These are phyloP conservation scores for Trichomonas tenax DNA, from an alignment of 208 protist genomes.

Conservation along the genomic window DNA sequence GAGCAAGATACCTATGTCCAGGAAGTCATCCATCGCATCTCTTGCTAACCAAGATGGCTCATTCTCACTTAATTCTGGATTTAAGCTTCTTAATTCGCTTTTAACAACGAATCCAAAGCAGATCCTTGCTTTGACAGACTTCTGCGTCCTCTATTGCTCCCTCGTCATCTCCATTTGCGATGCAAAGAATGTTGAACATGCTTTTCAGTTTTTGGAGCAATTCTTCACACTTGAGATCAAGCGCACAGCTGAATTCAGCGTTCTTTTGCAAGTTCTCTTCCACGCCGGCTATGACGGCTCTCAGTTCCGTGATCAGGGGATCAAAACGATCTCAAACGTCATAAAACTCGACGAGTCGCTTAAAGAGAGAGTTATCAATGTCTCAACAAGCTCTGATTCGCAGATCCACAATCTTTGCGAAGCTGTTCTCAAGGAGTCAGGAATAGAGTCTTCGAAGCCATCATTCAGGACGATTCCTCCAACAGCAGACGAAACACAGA, in stretches of 20 bases:
- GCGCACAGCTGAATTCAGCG: not conserved
- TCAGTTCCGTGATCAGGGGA: not conserved
- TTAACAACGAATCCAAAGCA: not conserved
- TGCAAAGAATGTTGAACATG: not conserved
- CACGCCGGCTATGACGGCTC: not conserved
- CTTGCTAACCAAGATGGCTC: too few species aligned
- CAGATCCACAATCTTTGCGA: not conserved
- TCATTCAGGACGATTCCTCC: not conserved
- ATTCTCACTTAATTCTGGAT: not conserved
- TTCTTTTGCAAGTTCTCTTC: not conserved
- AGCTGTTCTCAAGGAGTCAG: not conserved
- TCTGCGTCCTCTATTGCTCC: not conserved
- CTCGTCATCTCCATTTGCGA: not conserved
- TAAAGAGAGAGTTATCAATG: not conserved
- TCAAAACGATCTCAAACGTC: not conserved
- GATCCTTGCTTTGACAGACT: not conserved
- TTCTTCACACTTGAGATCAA: not conserved
- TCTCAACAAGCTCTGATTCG: not conserved
- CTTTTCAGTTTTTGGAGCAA: not conserved
- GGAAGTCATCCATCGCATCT: too few species aligned
- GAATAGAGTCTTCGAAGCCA: not conserved
- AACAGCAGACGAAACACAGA: not conserved
- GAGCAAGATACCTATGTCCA: too few species aligned
- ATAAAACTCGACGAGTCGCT: not conserved
- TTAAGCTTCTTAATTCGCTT: not conserved